These are phyloP conservation scores for Syzygium jambos DNA, from an alignment of 345 rosid species.

Conservation along the genomic window DNA sequence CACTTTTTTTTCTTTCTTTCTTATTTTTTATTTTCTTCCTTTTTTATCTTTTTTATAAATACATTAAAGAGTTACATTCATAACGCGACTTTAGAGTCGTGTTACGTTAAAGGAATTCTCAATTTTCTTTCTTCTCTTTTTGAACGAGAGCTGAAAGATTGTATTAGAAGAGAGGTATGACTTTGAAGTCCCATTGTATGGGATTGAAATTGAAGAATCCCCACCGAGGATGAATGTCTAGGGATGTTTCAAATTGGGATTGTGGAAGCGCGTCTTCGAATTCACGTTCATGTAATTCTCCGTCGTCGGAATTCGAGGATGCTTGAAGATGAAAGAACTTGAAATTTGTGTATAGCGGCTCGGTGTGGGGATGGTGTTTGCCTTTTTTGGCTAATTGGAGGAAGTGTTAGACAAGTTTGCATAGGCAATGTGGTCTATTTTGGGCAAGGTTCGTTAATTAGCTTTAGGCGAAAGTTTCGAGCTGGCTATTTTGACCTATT, in stretches of 20 bases:
- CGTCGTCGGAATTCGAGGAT: not conserved
- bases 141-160: not conserved
- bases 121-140: not conserved
- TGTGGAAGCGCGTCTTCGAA: not conserved
- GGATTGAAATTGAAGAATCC: not conserved
- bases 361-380: not conserved
- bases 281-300: not conserved
- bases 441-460: no score
- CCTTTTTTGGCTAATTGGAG: not conserved
- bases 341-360: not conserved
- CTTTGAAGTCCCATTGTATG: not conserved
- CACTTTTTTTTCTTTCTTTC: no score
- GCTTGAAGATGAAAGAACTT: not conserved
- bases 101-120: not conserved
- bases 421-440: not conserved
- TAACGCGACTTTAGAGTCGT: not conserved
- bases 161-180: not conserved
- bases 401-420: no score
- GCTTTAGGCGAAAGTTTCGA: no score
- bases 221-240: not conserved
- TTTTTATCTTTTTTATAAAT: not conserved
- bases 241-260: not conserved
- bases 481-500: no score
- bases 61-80: not conserved
- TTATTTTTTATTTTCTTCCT: no score